Percentiles rank a stretch among this genome's conserved stretches.
Evolutionary conservation across 75 land plant genomes (phyloP).

Genomic region (Sequoia sempervirens): DNA sequence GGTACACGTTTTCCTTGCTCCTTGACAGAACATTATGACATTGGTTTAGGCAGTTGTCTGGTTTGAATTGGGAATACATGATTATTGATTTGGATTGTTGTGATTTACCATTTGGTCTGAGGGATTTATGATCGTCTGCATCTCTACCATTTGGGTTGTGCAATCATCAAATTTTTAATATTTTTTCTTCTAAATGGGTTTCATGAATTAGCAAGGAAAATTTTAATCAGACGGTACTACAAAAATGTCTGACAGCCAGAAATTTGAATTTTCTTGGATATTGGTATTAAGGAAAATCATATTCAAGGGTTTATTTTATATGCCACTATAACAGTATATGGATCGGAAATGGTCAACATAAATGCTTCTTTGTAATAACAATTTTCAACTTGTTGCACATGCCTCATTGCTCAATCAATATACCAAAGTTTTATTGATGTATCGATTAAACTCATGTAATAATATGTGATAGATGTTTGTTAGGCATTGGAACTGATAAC

Average conservation of each 20-base stretch:
- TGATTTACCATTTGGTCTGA: not conserved
- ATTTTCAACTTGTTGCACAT: not conserved
- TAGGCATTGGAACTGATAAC: not conserved
- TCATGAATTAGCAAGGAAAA: not conserved
- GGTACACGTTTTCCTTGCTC: conserved; percentile 36
- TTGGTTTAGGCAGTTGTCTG: not conserved
- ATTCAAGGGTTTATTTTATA: not conserved
- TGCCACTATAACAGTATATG: not conserved
- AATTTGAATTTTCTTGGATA: not conserved
- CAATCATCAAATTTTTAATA: not conserved
- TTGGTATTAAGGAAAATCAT: not conserved
- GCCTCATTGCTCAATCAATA: not conserved
- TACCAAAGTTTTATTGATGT: not conserved
- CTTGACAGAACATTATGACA: not conserved
- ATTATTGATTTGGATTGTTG: not conserved
- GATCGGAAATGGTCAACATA: not conserved
- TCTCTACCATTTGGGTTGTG: not conserved
- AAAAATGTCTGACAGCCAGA: not conserved
- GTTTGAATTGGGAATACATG: not conserved
- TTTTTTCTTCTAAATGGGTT: not conserved
- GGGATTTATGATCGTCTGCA: not conserved
- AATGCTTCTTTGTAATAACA: not conserved
- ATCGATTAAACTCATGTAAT: not conserved
- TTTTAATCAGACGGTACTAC: not conserved
- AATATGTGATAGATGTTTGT: not conserved